A percentile compares a stretch with the other conserved stretches of the same genome.
Evolutionary conservation across 352 stramenopile genomes (phyloP).

Genomic region (Globisporangium cylindrosporum): DNA sequence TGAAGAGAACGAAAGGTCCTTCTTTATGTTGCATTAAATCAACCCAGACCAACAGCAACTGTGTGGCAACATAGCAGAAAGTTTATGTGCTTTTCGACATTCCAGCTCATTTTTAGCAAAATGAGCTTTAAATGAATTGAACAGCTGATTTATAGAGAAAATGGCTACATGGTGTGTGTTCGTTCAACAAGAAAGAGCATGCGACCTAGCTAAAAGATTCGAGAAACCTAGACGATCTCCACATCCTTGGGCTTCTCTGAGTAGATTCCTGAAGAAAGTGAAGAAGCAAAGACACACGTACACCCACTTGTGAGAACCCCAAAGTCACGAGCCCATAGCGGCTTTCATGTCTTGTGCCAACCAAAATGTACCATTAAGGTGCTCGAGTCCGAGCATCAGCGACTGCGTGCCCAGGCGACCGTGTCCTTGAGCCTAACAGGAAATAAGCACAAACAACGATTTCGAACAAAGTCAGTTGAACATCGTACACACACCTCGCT

Average conservation of each 20-base stretch:
- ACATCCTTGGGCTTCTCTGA: slow-evolving; percentile 28
- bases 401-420: slow-evolving; percentile 79
- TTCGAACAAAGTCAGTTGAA: neutral
- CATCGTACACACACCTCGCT: neutral
- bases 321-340: neutral
- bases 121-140: neutral
- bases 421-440: slow-evolving; percentile 55
- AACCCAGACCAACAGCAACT: neutral
- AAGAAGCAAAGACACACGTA: neutral
- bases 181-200: neutral
- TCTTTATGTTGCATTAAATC: neutral
- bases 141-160: slow-evolving; percentile 1
- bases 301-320: neutral
- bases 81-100: neutral
- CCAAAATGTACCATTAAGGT: slow-evolving; percentile 66
- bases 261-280: slow-evolving; percentile 14
- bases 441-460: neutral
- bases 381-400: slow-evolving; percentile 85
- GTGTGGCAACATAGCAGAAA: neutral
- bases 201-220: neutral
- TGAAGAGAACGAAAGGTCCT: neutral
- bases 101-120: slow-evolving; percentile 1
- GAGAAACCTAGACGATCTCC: slow-evolving; percentile 27
- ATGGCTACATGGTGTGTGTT: slow-evolving; percentile 3
- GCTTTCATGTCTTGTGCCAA: neutral